A percentile compares a stretch with the other conserved stretches of the same genome.
These are phyloP conservation scores for Xylaria sp. DNA, from an alignment of 495 filamentous ascomycete genomes.

Conservation along the genomic window DNA sequence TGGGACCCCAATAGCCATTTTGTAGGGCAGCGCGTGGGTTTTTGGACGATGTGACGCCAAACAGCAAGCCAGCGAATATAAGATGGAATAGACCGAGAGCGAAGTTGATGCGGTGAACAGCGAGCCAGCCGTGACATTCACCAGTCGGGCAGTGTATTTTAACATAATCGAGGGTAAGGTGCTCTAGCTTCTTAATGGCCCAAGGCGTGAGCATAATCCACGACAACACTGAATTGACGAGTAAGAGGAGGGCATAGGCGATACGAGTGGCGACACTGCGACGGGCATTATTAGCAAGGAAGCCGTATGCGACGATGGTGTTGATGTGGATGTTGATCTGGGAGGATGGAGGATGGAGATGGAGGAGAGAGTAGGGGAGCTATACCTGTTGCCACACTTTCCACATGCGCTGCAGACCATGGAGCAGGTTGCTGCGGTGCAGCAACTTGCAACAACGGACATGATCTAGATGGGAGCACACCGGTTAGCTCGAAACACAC, in stretches of 20 bases:
- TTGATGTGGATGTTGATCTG: not conserved
- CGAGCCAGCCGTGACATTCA: conserved; percentile 92
- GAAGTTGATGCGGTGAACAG: conserved; percentile 97
- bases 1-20: conserved; percentile 90
- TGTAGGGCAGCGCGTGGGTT: conserved; percentile 88
- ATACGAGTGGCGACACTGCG: conserved; percentile 92
- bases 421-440: conserved; percentile 93
- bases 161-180: conserved; percentile 92
- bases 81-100: conserved; percentile 94
- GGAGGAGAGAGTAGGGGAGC: conserved; percentile 20
- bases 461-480: conserved; percentile 61
- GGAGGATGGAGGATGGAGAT: not conserved
- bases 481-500: conserved; percentile 12
- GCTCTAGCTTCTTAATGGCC: conserved; percentile 93
- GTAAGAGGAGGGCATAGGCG: conserved; percentile 93
- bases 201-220: conserved; percentile 99
- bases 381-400: conserved; percentile 94
- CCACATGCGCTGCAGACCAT: conserved; percentile 94
- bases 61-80: conserved; percentile 78
- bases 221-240: conserved; percentile 93
- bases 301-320: not conserved
- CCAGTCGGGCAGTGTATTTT: conserved; percentile 89
- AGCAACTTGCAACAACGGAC: conserved; percentile 83
- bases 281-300: not conserved
- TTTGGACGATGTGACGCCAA: conserved; percentile 87